These are phyloP conservation scores for Waltiozyma solani DNA, from an alignment of 1,139 yeast genomes.

Conservation along the genomic window DNA sequence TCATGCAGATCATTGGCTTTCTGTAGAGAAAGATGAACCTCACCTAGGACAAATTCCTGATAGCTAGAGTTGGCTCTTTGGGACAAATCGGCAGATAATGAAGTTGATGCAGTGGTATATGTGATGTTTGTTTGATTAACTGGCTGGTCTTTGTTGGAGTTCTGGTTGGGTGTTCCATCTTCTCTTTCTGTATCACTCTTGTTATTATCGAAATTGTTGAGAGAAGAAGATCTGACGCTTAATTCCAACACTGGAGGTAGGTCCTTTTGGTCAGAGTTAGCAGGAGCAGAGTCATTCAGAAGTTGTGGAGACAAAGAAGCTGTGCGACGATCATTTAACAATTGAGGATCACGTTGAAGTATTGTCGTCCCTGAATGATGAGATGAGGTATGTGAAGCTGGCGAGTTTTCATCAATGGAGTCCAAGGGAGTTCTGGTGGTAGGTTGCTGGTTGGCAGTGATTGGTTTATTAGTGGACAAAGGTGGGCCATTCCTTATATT, in stretches of 20 bases:
- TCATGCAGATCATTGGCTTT: constrained; percentile 69
- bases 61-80: constrained; percentile 21
- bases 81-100: background rate
- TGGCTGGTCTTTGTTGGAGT: constrained; percentile 7
- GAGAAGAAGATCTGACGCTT: constrained; percentile 23
- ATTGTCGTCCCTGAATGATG: constrained; percentile 19
- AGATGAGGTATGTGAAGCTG: constrained; percentile 9
- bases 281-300: constrained; percentile 28
- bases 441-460: constrained; percentile 8
- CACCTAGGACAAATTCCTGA: constrained; percentile 66
- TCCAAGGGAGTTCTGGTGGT: background rate
- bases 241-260: constrained; percentile 26
- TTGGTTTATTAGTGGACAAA: too few species aligned
- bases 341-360: constrained; percentile 26
- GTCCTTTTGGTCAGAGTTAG: constrained; percentile 22
- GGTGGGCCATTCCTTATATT: background rate
- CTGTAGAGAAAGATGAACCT: constrained; percentile 51
- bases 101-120: too few species aligned
- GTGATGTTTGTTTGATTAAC: too few species aligned
- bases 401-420: constrained; percentile 5
- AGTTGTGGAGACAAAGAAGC: constrained; percentile 20
- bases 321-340: constrained; percentile 20
- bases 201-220: background rate
- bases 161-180: background rate
- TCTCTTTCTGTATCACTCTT: background rate